Evolutionary conservation across 1,284 basidiomycete species (phyloP).

Genomic region (Cystobasidiaceae sp.): DNA sequence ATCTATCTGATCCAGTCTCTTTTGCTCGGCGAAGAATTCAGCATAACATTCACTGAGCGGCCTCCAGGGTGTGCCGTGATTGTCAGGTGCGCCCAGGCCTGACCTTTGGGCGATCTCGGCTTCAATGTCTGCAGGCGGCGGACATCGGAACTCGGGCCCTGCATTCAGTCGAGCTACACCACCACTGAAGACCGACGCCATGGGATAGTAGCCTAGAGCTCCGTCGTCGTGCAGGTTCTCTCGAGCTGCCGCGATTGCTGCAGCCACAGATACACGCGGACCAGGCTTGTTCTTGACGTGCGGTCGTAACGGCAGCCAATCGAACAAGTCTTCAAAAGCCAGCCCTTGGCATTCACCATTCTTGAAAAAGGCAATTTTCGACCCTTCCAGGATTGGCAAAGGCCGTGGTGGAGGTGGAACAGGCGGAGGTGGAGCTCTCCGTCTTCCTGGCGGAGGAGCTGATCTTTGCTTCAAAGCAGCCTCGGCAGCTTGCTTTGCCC

Average conservation of each 20-base stretch:
- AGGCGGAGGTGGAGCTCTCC: conserved; percentile 31
- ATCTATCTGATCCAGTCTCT: conserved; percentile 55
- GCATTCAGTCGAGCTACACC: conserved; percentile 80
- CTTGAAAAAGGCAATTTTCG: conserved; percentile 81
- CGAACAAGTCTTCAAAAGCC: conserved; percentile 84
- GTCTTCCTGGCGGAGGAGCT: conserved; percentile 48
- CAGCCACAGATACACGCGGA: conserved; percentile 14
- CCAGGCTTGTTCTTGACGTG: conserved; percentile 28
- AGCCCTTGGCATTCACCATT: conserved; percentile 82
- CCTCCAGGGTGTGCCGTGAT: conserved; percentile 53
- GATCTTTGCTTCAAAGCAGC: conserved; percentile 48
- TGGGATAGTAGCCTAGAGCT: conserved; percentile 88
- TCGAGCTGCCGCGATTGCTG: conserved; percentile 39
- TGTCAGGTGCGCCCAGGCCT: conserved; percentile 31
- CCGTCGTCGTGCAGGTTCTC: conserved; percentile 89
- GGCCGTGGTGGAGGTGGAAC: conserved; percentile 54
- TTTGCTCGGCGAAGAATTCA: conserved; percentile 72
- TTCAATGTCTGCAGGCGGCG: conserved; percentile 64
- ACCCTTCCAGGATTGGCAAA: conserved; percentile 65
- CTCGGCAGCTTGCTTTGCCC: conserved; percentile 43
- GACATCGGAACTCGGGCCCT: conserved; percentile 74
- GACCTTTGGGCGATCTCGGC: conserved; percentile 52
- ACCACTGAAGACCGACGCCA: conserved; percentile 87
- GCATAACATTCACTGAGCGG: conserved; percentile 69
- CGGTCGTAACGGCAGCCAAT: conserved; percentile 78